Base-by-base conservation (phyloP, 1,284 basidiomycete species). In the Meira miltonrushii region DNA sequence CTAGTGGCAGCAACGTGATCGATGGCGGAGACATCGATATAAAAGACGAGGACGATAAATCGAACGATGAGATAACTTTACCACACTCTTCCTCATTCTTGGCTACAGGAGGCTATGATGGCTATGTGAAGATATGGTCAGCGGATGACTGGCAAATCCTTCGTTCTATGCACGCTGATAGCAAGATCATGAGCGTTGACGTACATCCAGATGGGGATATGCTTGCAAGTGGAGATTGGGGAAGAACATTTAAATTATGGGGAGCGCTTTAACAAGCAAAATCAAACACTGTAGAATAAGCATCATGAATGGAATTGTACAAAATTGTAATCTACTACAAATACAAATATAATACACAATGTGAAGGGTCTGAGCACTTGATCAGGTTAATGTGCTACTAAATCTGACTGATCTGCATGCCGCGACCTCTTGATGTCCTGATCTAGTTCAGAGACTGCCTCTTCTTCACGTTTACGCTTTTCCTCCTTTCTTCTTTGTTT, bases 141-240 rank as follows among this genome's bases (percentile, higher is more conserved):
- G 91, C 94, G 25, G 95, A 98, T 78, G 95, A 98, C 76, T 99
- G 95, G 94, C 90, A 92, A 72, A 82, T 94, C 39, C 82, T 96
- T 49, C 84, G 87, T 62, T 89, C 89, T 50, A 83, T 99, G 62
- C 87, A 89, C 38, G 93, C 92, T 13, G 94, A 97, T 76, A 92
- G 92, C 39, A 97, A 97, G 79, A 92, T 97, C 60, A 98, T 98
- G 95, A 92, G 89, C 39, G 92, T 94, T 37, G 95, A 98, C 78
- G 82, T 97, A 23, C 68, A 62, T 52, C 54, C 69, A 7, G 66
- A 71, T 48, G 64, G 64, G 13, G n/a, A 64, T 47, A 58, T 58
- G 38, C 17, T 66, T 5, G 64, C 62, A 1, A 65, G 62, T 28
- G 64, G 64, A 2, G 59, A 66, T 21, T 66, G 55, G 50, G 51